Percentiles rank a stretch among this genome's conserved stretches.
These are phyloP conservation scores for Galerina sulciceps DNA, from an alignment of 768 basidiomycete genomes.

Conservation along the genomic window DNA sequence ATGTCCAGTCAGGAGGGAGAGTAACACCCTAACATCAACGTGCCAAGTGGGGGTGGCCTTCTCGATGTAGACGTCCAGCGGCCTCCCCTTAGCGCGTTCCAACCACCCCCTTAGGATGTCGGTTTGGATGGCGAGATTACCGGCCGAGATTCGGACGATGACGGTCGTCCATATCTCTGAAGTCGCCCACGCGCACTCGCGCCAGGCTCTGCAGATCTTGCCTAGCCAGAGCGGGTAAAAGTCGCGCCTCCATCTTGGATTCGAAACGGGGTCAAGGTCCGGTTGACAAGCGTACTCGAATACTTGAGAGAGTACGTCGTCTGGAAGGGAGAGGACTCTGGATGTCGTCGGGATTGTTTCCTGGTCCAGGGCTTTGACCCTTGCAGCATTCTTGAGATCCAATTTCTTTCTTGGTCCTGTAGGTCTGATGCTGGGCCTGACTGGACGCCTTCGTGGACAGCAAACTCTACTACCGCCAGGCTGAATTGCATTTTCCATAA, in stretches of 20 bases:
- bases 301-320: conserved; percentile 10
- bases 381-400: background rate
- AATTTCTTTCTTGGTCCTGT: background rate
- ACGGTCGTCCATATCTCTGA: conserved; percentile 18
- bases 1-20: background rate
- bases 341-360: background rate
- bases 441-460: no score
- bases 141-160: background rate
- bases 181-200: conserved; percentile 7
- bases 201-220: conserved; percentile 13
- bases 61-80: conserved; percentile 19
- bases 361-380: background rate
- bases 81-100: conserved; percentile 12
- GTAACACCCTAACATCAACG: background rate
- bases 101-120: conserved; percentile 18
- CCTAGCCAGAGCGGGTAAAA: conserved; percentile 18
- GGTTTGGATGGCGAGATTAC: background rate
- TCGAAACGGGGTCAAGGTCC: background rate
- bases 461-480: no score
- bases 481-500: no score
- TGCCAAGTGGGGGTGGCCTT: background rate
- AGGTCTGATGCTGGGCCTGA: no score
- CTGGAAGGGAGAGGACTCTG: conserved; percentile 5
- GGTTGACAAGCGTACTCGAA: conserved; percentile 14
- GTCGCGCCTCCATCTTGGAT: conserved; percentile 3